Evolutionary conservation across 768 basidiomycete species (phyloP), one percentile per base, ranked within the genome.

Genomic region (Rhodotorula graminis): DNA sequence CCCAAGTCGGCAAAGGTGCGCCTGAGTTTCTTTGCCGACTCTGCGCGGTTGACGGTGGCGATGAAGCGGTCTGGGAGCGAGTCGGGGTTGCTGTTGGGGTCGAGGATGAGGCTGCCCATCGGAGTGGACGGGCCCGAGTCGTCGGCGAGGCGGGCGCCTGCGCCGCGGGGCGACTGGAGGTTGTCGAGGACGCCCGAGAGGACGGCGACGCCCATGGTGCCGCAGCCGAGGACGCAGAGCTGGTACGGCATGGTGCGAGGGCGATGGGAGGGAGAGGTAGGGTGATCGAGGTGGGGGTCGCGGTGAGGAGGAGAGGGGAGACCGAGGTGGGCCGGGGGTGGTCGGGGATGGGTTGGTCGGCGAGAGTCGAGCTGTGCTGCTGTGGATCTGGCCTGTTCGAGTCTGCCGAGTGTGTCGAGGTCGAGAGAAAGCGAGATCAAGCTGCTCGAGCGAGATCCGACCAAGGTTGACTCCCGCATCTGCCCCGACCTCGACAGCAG

Each of bases 131-230:
- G 67, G n/a, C 62, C 77, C 14, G 66, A 70, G 75, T 58, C 55
- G 55, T 29, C 61, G 57, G 55, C 42, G 7, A 31, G 31, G 6
- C 85, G 49, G 75, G 73, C 67, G 79, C 80, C 10, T 4, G 1
- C 23, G 81, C 77, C 44, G 77, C 78, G 57, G 77, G 81, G 81
- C n/a, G 83, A 79, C 61, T 92, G 86, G 56, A 97, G 87, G 79
- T 91, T 91, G 73, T 89, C 86, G 63, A 96, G 84, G 55, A 97
- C 90, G 58, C 96, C 96, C 33, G 95, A 94, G 61, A 93, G 86
- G 80, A 99, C 86, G 70, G 96, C 93, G 77, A 97, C 83, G 69
- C 96, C 96, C 96, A 99, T 98, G 19, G 95, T 98, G 69, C 96
- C 96, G 81, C 96, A 98, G 85, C 95, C 96, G 80, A 78, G 67